Evolutionary conservation across 495 filamentous ascomycete genomes (phyloP), one percentile per base, ranked within the genome.

Genomic region (Barbatosphaeria neglecta): DNA sequence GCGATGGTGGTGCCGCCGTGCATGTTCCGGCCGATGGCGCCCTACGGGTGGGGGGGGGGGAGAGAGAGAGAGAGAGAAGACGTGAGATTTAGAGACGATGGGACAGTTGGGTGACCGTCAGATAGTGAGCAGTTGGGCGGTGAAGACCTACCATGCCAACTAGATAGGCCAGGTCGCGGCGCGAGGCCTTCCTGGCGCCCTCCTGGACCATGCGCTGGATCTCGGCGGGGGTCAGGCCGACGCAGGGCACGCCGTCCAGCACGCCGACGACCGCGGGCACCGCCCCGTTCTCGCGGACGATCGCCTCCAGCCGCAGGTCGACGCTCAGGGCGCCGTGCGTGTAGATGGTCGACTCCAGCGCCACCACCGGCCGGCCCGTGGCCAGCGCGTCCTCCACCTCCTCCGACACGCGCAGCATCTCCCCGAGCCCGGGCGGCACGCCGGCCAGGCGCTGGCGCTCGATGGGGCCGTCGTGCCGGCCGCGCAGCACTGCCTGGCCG

Each of bases 191-290:
- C 54, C 81, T 69, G 3, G 72, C 73, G 22, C 81, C 81, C 23
- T 80, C 79, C 22, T 77, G 74, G 24, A 84, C 76, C 52, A 98
- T 77, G 40, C 75, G 70, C 19, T 75, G 73, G 28, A 97, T 67
- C 58, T 95, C 83, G 16, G 80, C 77, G 1, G 73, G 59, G 37
- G 58, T 67, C 37, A 97, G 64, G 9, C 92, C 92, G 35, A 98
- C 84, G 8, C 74, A 77, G 13, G 89, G 87, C 37, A 89, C 67
- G 24, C 92, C 92, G 52, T 82, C 76, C 7, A 95, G 57, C 18
- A 98, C 73, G 35, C 87, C 92, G 58, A 93, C 84, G 1, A 90
- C 93, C 16, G 92, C 92, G n/a, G 92, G 92, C 18, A 96, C 76
- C 15, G 80, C 92, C 27, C 92, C 92, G 64, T 88, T 77, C 7